phyloP scores from a whole-genome alignment of 192 early-diverging fungal species.

The Mortierella alpina region DNA sequence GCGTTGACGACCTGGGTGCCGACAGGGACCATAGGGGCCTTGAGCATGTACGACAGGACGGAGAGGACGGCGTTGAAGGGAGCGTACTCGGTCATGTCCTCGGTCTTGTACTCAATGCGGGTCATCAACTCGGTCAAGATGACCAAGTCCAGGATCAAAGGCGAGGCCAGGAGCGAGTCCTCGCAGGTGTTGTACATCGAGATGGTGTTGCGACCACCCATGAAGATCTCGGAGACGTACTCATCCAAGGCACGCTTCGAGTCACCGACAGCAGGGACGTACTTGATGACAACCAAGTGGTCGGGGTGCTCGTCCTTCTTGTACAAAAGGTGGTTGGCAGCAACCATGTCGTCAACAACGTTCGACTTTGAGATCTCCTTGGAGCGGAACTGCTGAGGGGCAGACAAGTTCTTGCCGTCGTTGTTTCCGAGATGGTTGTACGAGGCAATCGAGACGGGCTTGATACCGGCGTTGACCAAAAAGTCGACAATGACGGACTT shows the following conservation, averaged over 20 bases:
- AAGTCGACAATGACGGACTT: constrained; percentile 99
- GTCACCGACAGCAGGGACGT: constrained; percentile 95
- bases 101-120: constrained; percentile 91
- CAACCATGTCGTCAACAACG: constrained; percentile 99
- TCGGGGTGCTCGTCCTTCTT: constrained; percentile 77
- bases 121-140: constrained; percentile 98
- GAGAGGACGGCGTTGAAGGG: constrained; percentile 97
- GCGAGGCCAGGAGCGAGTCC: constrained; percentile 97
- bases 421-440: constrained; percentile 99
- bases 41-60: constrained; percentile 93
- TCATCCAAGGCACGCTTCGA: constrained; percentile 99
- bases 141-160: constrained; percentile 95
- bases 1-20: constrained; percentile 98
- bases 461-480: constrained; percentile 98
- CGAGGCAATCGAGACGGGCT: constrained; percentile 94
- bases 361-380: constrained; percentile 99
- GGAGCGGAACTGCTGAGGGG: constrained; percentile 97
- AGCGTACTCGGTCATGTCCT: constrained; percentile 76
- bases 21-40: constrained; percentile 94
- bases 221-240: constrained; percentile 98
- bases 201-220: constrained; percentile 95
- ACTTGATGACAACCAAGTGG: constrained; percentile 97
- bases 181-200: constrained; percentile 99
- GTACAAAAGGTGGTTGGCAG: constrained; percentile 93
- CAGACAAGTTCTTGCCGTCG: constrained; percentile 98